Base-by-base conservation (phyloP, 208 protist species). In the Herpetomonas tarakana region DNA sequence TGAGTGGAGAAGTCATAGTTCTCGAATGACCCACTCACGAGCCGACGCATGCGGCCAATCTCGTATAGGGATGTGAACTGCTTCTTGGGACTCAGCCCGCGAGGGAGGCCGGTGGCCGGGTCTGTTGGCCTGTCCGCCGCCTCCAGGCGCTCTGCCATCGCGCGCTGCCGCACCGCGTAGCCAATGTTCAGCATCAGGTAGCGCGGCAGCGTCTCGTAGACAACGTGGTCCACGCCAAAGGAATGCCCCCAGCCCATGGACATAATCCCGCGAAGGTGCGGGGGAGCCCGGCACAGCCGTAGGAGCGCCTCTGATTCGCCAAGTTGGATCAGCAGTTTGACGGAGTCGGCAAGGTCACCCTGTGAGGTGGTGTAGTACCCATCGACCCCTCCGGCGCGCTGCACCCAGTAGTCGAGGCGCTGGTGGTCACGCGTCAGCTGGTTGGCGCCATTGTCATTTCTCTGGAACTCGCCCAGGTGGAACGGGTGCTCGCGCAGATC, bases 221-320 rank as follows among this genome's bases (percentile, higher is more conserved):
- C 3, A 4, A 49, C 19, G 19, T 49, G 44, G 19, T 22, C 19
- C 16, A 49, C 44, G 4, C 44, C 44, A 22, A 49, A 49, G 44
- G 44, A 49, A 22, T 49, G 44, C 11, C 44, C 44, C 44, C 44
- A 49, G 44, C 44, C 19, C 44, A 49, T 49, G 11, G 44, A 49
- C 44, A 49, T 49, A 18, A 49, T 49, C 11, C 44, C 44, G 16
- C 19, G 9, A 18, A 49, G 44, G 44, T 49, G 44, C 44, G 44
- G 44, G 6, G 44, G 44, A 18, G 44, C 9, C 4, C 44, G 44
- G 16, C 9, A 22, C 19, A 49, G 19, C 16, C 44, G 44, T 4
- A 49, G 44, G 4, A 49, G 9, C 19, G 44, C 44, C 44, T 22
- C 19, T 4, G 44, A 49, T 18, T 49, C 16, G 3, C 44, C 44